These are phyloP conservation scores for Pseudovirgaria hyperparasitica DNA, from an alignment of 2,329 filamentous ascomycete genomes.

Conservation along the genomic window DNA sequence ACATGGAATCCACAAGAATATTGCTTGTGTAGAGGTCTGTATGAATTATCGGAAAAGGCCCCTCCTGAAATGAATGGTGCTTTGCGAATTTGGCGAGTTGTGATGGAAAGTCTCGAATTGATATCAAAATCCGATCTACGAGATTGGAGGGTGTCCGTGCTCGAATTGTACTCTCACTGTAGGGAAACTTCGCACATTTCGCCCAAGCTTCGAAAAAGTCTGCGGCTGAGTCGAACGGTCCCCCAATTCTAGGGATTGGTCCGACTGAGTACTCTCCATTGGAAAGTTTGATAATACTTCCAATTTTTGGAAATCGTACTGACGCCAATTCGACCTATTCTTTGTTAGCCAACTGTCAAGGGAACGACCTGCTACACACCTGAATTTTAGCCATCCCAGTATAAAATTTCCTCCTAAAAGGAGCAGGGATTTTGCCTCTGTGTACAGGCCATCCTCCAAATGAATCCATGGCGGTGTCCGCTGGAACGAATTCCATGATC, in stretches of 20 bases:
- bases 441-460: constrained; percentile 4
- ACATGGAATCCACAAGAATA: constrained; percentile 2
- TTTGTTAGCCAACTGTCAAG: constrained; percentile 1
- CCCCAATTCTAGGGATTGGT: constrained; percentile 4
- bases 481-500: constrained; percentile 18
- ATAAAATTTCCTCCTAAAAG: constrained; percentile 4
- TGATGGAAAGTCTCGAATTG: constrained; percentile 4
- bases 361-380: constrained; percentile 3
- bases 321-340: constrained; percentile 4
- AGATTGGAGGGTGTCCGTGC: constrained; percentile 1
- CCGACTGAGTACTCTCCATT: constrained; percentile 4
- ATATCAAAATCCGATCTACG: constrained; percentile 3
- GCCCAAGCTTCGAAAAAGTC: constrained; percentile 5
- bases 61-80: constrained; percentile 3
- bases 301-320: constrained; percentile 5
- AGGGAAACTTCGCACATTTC: constrained; percentile 4
- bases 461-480: constrained; percentile 14
- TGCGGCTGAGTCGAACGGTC: constrained; percentile 3
- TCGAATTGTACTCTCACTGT: constrained; percentile 3
- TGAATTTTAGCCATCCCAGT: constrained; percentile 3
- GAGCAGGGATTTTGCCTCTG: constrained; percentile 3
- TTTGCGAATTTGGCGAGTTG: constrained; percentile 1
- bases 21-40: constrained; percentile 4
- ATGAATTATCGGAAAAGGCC: constrained; percentile 3
- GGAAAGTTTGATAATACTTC: constrained; percentile 5